phyloP scores from a whole-genome alignment of 306 rosid genomes.

The Neltuma alba region DNA sequence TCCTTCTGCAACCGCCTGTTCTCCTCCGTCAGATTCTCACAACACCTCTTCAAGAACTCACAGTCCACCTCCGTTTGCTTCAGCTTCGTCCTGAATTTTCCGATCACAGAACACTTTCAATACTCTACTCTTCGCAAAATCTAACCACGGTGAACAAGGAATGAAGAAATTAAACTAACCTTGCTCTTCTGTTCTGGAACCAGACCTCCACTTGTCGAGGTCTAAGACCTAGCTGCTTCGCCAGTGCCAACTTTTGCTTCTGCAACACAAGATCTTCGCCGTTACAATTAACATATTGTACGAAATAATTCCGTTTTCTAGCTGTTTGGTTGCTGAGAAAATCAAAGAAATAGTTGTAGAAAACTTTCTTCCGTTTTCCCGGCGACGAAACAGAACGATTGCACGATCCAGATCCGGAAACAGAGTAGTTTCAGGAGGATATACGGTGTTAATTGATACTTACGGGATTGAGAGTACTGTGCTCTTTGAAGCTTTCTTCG shows the following conservation, averaged over 20 bases:
- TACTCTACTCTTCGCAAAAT: not conserved
- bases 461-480: conserved; percentile 95
- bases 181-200: conserved; percentile 97
- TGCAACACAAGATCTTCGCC: conserved; percentile 35
- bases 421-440: not conserved
- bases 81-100: conserved; percentile 72
- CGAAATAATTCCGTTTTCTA: not conserved
- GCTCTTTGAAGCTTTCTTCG: conserved; percentile 91
- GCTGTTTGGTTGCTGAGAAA: conserved; percentile 37
- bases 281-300: conserved; percentile 28
- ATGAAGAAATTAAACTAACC: conserved; percentile 46
- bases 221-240: conserved; percentile 82
- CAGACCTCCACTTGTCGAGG: conserved; percentile 96
- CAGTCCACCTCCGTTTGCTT: conserved; percentile 99
- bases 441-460: conserved; percentile 18
- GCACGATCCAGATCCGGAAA: not conserved
- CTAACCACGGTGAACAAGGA: not conserved
- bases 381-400: not conserved
- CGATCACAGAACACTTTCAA: not conserved
- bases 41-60: conserved; percentile 88
- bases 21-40: conserved; percentile 96
- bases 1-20: conserved; percentile 94
- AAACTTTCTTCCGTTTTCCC: not conserved
- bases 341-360: not conserved
- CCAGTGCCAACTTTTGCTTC: conserved; percentile 89